Evolutionary conservation across 2,329 filamentous ascomycete genomes (phyloP), one percentile per base, ranked within the genome.

Genomic region (Fusarium sp.): DNA sequence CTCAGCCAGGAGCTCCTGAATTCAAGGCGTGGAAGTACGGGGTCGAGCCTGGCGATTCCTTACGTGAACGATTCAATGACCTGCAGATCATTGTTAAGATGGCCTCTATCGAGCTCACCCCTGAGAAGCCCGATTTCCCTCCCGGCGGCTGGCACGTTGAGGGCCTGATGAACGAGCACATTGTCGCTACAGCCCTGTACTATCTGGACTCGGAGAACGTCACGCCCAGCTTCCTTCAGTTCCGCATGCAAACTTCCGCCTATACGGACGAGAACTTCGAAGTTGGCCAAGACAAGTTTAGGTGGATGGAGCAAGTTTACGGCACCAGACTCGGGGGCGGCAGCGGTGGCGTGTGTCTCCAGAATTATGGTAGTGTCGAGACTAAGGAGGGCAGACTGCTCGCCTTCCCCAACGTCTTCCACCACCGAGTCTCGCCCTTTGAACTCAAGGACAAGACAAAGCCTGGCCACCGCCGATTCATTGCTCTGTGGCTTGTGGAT

Each of bases 31-130:
- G 5, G 62, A 22, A 73, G 1, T 79, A 79, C 14, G 70, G 65
- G 4, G 42, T 42, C 2, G 56, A 74, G 4, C 65, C 69, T 0
- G 73, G 58, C 1, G 4, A 13, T 5, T 70, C 68, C 2, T 10
- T 78, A 0, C 47, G 63, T 0, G 70, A 74, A 0, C 60, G 63
- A 0, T 77, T 74, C 25, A 22, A 65, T 4, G 59, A 71, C 0
- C 56, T 79, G 2, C 91, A 93, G 74, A 80, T 93, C 38, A 90
- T 93, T 59, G 86, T 92, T 35, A 92, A 92, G 76, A 83, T 93
- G 72, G 86, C 71, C 0, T 74, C 71, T 0, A 74, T 74, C 2
- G 71, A 74, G 9, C 38, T 74, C 5, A 74, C 71, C 0, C 68
- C 71, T 0, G 57, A 74, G 0, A 74, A 45, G 2, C 71, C 89